Conservation (phyloP, 2,329 filamentous ascomycete species). For the Trichoderma semiorbis region DNA sequence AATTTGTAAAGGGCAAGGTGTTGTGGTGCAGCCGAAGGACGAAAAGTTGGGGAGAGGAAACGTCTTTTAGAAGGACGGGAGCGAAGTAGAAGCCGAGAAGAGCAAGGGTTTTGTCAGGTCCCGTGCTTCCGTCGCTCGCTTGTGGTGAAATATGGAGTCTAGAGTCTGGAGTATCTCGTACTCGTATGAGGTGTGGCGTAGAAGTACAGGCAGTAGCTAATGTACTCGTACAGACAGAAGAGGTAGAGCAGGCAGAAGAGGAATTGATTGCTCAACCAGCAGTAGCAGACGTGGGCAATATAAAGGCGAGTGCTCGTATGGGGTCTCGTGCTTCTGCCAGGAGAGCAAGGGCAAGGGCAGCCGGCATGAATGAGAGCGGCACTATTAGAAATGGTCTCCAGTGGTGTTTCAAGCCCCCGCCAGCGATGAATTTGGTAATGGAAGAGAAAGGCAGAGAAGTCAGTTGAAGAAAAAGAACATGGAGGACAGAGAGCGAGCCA, state of each 20-base stretch:
- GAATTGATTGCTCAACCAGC: neutral
- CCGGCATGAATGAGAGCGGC: neutral
- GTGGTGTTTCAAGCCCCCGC: neutral
- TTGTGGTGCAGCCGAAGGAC: neutral
- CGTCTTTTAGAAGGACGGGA: neutral
- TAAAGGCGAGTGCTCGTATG: neutral
- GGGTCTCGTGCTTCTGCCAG: neutral
- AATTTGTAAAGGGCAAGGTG: neutral
- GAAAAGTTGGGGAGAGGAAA: neutral
- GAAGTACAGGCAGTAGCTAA: neutral
- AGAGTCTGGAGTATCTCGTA: neutral
- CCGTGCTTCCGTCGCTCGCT: slow-evolving; percentile 1
- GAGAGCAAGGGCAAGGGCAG: neutral
- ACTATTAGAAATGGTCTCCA: neutral
- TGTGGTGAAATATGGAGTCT: neutral
- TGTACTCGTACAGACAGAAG: neutral
- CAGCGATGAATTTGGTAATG: neutral
- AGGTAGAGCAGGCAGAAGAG: neutral
- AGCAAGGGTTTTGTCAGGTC: slow-evolving; percentile 5
- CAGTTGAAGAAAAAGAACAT: neutral
- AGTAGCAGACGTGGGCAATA: slow-evolving; percentile 5
- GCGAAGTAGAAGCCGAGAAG: neutral
- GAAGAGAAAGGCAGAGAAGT: neutral
- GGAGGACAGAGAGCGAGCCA: neutral
- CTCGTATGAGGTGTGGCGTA: neutral